Evolutionary conservation across 257 asterid genomes (phyloP), one percentile per base, ranked within the genome.

Genomic region (Scutellaria galericulata): DNA sequence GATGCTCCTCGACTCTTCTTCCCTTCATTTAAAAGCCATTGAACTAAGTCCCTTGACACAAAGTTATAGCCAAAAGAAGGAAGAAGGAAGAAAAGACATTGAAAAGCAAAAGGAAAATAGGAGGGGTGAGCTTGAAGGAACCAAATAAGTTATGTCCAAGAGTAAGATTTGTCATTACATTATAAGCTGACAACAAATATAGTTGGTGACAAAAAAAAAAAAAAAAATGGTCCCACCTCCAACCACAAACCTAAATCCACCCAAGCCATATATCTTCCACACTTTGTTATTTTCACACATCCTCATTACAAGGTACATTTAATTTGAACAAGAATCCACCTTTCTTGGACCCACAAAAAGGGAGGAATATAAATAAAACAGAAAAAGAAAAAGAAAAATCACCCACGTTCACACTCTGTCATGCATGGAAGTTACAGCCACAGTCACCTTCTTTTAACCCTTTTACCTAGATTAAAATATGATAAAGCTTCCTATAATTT

Each of bases 141-240:
- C 66, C 48, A 37, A 60, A 64, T 24, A 41, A 62, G 76, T 70
- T 48, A 65, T 1, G 79, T 56, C 18, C 76, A 60, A 76, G 67
- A 70, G 3, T 70, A 65, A 73, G 77, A 76, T 73, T 73, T 78
- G 73, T 24, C 77, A 60, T 54, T 64, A 53, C 67, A 69, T 37
- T 60, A 78, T 24, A 83, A 79, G 79, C 70, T 71, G 11, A 71
- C 47, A 61, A 75, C 68, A 56, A 68, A 72, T 52, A 58, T 48
- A 60, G 77, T 66, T 77, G 79, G 71, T 62, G 79, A 78, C 54
- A 62, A 74, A 73, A 4, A 31, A 31, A 54, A 44, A 44, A 24
- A 68, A 68, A 57, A 64, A 47, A n/a, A 62, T 79, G 80, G 83
- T 71, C 79, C 85, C 79, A 75, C 47, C 72, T 58, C 66, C 79